Evolutionary conservation across 495 filamentous ascomycete species (phyloP).

Genomic region (Aeminium ludgeri): DNA sequence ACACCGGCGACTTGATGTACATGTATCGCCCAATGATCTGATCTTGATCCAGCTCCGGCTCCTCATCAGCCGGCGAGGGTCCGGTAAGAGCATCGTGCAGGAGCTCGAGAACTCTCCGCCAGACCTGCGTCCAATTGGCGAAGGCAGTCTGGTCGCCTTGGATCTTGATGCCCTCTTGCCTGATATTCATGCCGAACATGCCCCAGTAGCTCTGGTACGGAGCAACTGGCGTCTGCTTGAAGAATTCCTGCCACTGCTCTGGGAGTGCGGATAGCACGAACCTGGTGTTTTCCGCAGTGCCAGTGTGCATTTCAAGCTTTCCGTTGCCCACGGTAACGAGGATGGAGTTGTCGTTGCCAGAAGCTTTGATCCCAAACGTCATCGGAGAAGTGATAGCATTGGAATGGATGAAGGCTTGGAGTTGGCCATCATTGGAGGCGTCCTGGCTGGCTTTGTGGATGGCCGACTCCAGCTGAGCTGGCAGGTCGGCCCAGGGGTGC

Average conservation of each 20-base stretch:
- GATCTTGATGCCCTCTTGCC: constrained; percentile 23
- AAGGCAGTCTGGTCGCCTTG: constrained; percentile 23
- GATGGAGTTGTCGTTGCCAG: constrained; percentile 20
- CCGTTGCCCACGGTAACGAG: constrained; percentile 22
- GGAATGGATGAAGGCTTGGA: constrained; percentile 24
- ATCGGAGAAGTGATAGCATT: constrained; percentile 18
- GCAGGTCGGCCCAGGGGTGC: constrained; percentile 15
- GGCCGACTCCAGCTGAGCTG: constrained; percentile 4
- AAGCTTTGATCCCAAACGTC: constrained; percentile 26
- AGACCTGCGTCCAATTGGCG: constrained; percentile 25
- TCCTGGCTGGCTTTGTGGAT: constrained; percentile 11
- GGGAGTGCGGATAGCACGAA: constrained; percentile 24
- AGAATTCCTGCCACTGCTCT: constrained; percentile 28
- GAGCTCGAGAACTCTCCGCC: constrained; percentile 26
- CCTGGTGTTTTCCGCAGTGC: constrained; percentile 13
- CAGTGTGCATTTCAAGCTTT: constrained; percentile 14
- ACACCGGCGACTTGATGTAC: constrained; percentile 24
- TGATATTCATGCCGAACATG: constrained; percentile 26
- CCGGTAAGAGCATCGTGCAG: constrained; percentile 25
- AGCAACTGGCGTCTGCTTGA: constrained; percentile 23
- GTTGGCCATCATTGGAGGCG: constrained; percentile 16
- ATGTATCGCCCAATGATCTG: constrained; percentile 25
- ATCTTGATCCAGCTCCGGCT: constrained; percentile 19
- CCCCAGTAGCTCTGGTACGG: constrained; percentile 27
- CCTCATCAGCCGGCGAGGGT: constrained; percentile 17